Conservation (phyloP, 2,329 filamentous ascomycete genomes). For the Basipetospora chlamydospora region DNA sequence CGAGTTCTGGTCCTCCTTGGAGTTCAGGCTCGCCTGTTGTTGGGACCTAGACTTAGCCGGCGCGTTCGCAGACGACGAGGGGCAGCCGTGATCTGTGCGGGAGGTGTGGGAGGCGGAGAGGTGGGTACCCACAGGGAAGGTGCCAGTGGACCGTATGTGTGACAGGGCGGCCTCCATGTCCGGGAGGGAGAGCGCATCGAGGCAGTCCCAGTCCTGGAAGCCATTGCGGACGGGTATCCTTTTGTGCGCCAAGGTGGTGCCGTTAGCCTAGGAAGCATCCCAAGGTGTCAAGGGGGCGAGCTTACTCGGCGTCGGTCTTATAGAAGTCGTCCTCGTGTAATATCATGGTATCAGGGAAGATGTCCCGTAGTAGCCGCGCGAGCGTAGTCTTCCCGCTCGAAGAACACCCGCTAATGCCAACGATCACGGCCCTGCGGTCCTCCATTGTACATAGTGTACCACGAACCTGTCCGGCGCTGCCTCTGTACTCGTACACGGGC, state of each 20-base stretch:
- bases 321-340: conserved; percentile 97
- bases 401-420: conserved; percentile 80
- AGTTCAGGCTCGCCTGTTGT: conserved; percentile 31
- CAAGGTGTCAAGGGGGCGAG: neutral
- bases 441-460: no score
- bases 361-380: conserved; percentile 65
- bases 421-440: conserved; percentile 40
- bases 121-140: conserved; percentile 38
- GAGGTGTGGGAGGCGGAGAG: conserved; percentile 10
- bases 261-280: neutral
- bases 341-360: conserved; percentile 67
- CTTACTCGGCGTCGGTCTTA: conserved; percentile 55
- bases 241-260: neutral
- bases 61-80: neutral
- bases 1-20: conserved; percentile 48
- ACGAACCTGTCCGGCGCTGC: conserved; percentile 3
- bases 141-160: conserved; percentile 56
- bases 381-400: conserved; percentile 93
- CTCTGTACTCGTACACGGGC: no score
- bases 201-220: conserved; percentile 84
- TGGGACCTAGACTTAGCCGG: conserved; percentile 5
- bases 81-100: conserved; percentile 15
- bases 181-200: conserved; percentile 59
- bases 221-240: conserved; percentile 22
- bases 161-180: conserved; percentile 51